Evolutionary conservation across 768 basidiomycete genomes (phyloP).

Genomic region (Amanita phalloides): DNA sequence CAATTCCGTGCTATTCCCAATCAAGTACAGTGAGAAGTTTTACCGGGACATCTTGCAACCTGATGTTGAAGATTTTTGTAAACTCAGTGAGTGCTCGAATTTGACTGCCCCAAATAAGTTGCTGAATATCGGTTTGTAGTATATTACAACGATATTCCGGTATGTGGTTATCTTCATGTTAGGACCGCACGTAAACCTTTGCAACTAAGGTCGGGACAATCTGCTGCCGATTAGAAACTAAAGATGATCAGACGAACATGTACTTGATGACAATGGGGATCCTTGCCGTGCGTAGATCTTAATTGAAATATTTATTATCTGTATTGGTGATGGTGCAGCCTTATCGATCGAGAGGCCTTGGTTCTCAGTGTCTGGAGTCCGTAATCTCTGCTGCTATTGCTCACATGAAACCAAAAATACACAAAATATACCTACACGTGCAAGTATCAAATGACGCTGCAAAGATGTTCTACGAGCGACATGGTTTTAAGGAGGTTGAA

Average conservation of each 20-base stretch:
- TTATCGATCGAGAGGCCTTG: conserved; percentile 72
- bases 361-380: conserved; percentile 59
- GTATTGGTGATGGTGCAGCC: conserved; percentile 35
- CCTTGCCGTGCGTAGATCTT: conserved; percentile 55
- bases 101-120: conserved; percentile 6
- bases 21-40: conserved; percentile 83
- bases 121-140: conserved; percentile 31
- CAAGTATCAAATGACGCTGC: conserved; percentile 74
- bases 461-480: conserved; percentile 73
- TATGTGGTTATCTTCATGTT: conserved; percentile 16
- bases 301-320: background rate
- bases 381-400: conserved; percentile 53
- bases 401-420: conserved; percentile 50
- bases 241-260: conserved; percentile 42
- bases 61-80: conserved; percentile 79
- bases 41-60: conserved; percentile 70
- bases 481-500: conserved; percentile 65
- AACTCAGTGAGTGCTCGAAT: conserved; percentile 55
- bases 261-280: conserved; percentile 93
- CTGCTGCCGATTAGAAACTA: conserved; percentile 74
- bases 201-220: conserved; percentile 59
- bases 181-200: conserved; percentile 9
- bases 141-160: conserved; percentile 87
- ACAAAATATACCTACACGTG: conserved; percentile 74
- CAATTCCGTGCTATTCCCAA: conserved; percentile 77